Base-by-base conservation (phyloP, 129 eudicot species). In the Deinandra increscens region DNA sequence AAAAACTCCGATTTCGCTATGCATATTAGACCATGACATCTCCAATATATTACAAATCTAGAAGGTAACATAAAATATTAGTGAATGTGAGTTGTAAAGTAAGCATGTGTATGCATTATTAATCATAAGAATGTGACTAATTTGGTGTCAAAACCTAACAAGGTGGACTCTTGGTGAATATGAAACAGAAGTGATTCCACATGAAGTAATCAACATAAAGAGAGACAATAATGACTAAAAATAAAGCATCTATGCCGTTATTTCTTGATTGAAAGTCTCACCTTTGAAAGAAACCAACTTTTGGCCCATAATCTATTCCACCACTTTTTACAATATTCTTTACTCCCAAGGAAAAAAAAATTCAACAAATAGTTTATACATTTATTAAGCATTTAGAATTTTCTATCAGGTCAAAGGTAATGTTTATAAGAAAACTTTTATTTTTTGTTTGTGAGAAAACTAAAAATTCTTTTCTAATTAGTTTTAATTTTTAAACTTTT, bases 71-170 rank as follows among this genome's bases (percentile, higher is more conserved):
- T 61, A 49, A 60, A 69, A 51, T 69, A 69, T n/a, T 69, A 77
- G 41, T 22, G 66, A 69, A 69, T 70, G 49, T 69, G 65, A 9
- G 76, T 60, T 69, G 60, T 77, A 77, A 77, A 69, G 76, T 20
- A 50, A 50, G 1, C 81, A 77, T 77, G 76, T 50, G 79, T 66
- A 5, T 46, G 71, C 60, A 58, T 74, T 64, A 69, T 37, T 26
- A n/a, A 42, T 65, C 39, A 65, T 13, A 56, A 6, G 33, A 29
- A 64, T 74, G 73, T 29, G 38, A 74, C 42, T 18, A 74, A 41
- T 63, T 60, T 61, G 56, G 71, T 41, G 69, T 77, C 31, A 69
- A 77, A 51, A 61, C 76, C 71, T 69, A 69, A 69, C 65, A 48
- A 45, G 48, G 64, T 68, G 58, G 80, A 66, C 73, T 75, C 73